A percentile compares a stretch with the other conserved stretches of the same genome.
These are phyloP conservation scores for Sporothrix curviconia DNA, from an alignment of 2,329 filamentous ascomycete genomes.

Conservation along the genomic window DNA sequence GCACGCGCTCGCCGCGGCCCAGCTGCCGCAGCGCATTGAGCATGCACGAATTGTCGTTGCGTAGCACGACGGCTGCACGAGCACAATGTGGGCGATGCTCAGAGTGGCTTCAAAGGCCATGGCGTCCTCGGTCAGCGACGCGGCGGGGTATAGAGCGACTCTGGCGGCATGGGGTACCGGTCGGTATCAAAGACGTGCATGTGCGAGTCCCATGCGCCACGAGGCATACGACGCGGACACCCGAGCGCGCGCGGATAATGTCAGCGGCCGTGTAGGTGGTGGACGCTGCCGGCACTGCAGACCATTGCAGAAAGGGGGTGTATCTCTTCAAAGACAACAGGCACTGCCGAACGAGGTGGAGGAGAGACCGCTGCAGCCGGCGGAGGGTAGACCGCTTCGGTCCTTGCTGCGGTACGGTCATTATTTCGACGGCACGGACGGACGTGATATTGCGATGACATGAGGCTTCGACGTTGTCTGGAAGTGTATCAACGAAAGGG, in stretches of 20 bases:
- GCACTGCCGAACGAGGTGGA: background rate
- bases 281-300: background rate
- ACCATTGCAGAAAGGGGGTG: background rate
- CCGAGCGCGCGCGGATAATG: background rate
- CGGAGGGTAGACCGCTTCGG: background rate
- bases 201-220: background rate
- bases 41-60: conserved; percentile 54
- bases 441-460: no score
- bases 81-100: conserved; percentile 48
- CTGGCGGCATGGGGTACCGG: background rate
- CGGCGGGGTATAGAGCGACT: background rate
- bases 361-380: background rate
- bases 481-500: no score
- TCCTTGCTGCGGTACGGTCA: no score
- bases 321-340: background rate
- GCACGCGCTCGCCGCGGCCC: conserved; percentile 30
- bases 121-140: background rate
- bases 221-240: background rate
- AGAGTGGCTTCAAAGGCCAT: conserved; percentile 24
- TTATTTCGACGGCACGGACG: background rate
- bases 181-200: background rate
- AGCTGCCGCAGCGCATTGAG: conserved; percentile 46
- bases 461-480: no score
- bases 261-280: background rate
- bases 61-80: conserved; percentile 58